Percentiles rank a stretch among this genome's conserved stretches.
Conservation (phyloP, 2,329 filamentous ascomycete species). For the Diplodia intermedia region DNA sequence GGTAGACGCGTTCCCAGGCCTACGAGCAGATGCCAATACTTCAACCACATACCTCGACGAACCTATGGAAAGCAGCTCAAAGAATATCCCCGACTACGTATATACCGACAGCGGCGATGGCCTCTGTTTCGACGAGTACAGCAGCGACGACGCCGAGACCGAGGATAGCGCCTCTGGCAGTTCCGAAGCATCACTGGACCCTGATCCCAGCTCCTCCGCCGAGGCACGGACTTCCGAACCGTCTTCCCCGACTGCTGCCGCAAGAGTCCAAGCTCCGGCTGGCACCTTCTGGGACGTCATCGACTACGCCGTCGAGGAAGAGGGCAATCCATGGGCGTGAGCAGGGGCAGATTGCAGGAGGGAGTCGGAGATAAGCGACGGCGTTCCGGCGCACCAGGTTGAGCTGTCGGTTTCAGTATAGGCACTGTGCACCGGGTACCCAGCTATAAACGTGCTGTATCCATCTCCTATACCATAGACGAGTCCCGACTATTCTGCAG, state of each 20-base stretch:
- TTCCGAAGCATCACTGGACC: not conserved
- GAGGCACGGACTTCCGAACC: not conserved
- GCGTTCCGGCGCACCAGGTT: not conserved
- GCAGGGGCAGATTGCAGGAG: conserved; percentile 26
- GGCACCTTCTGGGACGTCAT: conserved; percentile 1
- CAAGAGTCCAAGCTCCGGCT: not conserved
- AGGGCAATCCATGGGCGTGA: not conserved
- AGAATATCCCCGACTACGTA: too few species aligned
- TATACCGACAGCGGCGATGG: too few species aligned
- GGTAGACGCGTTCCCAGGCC: not conserved
- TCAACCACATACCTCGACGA: not conserved
- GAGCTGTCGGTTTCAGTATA: not conserved
- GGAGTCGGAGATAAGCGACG: not conserved
- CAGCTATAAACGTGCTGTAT: not conserved
- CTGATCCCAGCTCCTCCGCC: not conserved
- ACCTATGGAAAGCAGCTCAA: not conserved
- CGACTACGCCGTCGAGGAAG: not conserved
- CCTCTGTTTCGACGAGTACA: too few species aligned
- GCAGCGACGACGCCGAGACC: too few species aligned
- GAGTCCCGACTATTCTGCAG: conserved; percentile 7
- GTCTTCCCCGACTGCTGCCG: not conserved
- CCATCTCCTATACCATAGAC: not conserved
- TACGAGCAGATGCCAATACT: not conserved
- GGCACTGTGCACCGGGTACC: conserved; percentile 6
- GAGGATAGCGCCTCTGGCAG: not conserved